Base-by-base conservation (phyloP, 805 yeast genomes). In the Kockiozyma suomiensis region DNA sequence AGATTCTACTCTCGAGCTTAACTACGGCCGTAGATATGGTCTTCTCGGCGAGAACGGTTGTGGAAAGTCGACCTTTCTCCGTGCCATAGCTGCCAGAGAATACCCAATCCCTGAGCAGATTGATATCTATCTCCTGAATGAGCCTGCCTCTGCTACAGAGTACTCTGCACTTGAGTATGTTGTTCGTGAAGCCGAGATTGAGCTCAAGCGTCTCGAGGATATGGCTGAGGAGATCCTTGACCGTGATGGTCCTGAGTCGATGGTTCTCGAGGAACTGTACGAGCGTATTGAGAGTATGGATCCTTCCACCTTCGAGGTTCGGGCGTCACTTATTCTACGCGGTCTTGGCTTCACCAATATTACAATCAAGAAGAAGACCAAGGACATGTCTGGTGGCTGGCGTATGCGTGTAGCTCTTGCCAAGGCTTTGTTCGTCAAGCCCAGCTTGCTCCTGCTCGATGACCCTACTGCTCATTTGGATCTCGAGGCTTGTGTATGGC, bases 371-470 rank as follows among this genome's bases (percentile, higher is more conserved):
- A 94, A 94, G 83, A 87, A 86, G 79, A 94, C 99, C 72, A 92
- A 90, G 78, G 98, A 94, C 74, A 94, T 94, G 99, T 90, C 97
- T 73, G 99, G 99, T 84, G 99, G 99, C 75, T 94, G 99, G 99
- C 91, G 91, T 82, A 94, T 94, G 99, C 90, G 99, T 80, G 99
- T 94, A 64, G 98, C 99, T 47, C 82, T 94, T 65, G 97, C 97
- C 62, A 94, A 94, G 79, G 99, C 99, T 32, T 82, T 94, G 70
- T 94, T 94, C 81, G 98, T 94, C 68, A 93, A 94, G 81, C 99
- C 99, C 73, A 92, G 98, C 53, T 79, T 94, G 70, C 81, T 94
- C 73, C 80, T 94, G 70, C 85, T 94, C 75, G 99, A 94, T 81
- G 99, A 94, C 78, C 99, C 99, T 71, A 94, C 99, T 68, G 99